Evolutionary conservation across 768 basidiomycete species (phyloP), one percentile per base, ranked within the genome.

Genomic region (Tephrocybe sp.): DNA sequence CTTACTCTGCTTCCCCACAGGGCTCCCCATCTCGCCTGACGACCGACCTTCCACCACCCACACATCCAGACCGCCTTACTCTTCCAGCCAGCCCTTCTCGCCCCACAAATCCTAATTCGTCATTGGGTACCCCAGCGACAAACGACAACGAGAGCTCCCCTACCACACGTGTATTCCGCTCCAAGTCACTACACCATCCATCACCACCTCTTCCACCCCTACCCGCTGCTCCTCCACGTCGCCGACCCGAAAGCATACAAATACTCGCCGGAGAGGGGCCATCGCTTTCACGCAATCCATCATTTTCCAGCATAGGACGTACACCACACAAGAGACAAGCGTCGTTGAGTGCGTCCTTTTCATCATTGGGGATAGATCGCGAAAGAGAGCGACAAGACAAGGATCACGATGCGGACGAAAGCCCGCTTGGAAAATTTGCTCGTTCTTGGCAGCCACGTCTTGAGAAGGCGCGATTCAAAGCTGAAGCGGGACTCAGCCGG

Each of bases 181-280:
- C 79, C 30, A 81, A 75, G 56, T 82, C 82, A 0, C 57, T 84
- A 63, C 76, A 81, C 58, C 73, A 78, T 50, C 65, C 69, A 1
- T 65, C 69, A 25, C 62, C 71, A 1, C 64, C 72, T 0, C 57
- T 64, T 0, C 64, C 64, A 1, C 55, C 61, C 2, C 57, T 68
- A 1, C 65, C 65, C 3, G 48, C 67, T 9, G 81, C 78, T 0
- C 78, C 78, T 1, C 63, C 71, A 4, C 69, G 77, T 8, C 67
- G 78, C 9, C 72, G 86, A 1, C 86, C 84, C 0, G 84, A 86
- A 57, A 88, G 84, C 56, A 72, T 81, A 37, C 84, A 86, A 54
- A 56, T 83, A 3, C 51, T 71, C 12, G 47, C 41, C 24, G 34
- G n/a, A 24, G 21, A 43, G 19, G 21, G 16, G 19, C 18, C 18